Percentiles rank a stretch among this genome's conserved stretches.
Conservation (phyloP, 805 yeast species). For the Candida corydali region DNA sequence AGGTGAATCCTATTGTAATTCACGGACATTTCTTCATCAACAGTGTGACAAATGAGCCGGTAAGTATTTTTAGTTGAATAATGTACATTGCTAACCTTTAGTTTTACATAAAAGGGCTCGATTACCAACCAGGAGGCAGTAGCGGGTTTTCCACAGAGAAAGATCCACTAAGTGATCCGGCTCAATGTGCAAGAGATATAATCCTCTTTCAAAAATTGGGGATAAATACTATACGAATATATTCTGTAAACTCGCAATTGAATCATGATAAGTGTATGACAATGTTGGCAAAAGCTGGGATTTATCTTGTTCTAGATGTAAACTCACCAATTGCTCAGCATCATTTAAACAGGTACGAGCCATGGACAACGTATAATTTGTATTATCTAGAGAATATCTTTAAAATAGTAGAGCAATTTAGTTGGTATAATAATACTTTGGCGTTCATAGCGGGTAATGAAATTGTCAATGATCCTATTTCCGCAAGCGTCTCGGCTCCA, state of each 20-base stretch:
- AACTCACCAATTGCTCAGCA: constrained; percentile 79
- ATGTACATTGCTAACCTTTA: constrained; percentile 17
- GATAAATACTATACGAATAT: constrained; percentile 82
- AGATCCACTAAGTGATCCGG: constrained; percentile 78
- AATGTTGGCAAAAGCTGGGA: constrained; percentile 84
- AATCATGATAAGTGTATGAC: constrained; percentile 92
- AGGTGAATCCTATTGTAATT: constrained; percentile 63
- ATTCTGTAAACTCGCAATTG: constrained; percentile 77
- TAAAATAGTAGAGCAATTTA: constrained; percentile 74
- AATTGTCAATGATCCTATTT: constrained; percentile 72
- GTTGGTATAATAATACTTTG: constrained; percentile 81
- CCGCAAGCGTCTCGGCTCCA: constrained; percentile 65
- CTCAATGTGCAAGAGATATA: constrained; percentile 77
- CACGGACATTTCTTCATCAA: constrained; percentile 73
- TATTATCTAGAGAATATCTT: constrained; percentile 73
- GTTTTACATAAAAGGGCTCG: constrained; percentile 84
- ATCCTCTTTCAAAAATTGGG: constrained; percentile 77
- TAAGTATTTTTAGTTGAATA: constrained; percentile 22
- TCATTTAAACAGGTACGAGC: constrained; percentile 85
- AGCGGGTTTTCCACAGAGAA: constrained; percentile 53
- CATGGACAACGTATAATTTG: constrained; percentile 81
- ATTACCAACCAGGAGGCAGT: constrained; percentile 95
- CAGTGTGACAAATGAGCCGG: constrained; percentile 68
- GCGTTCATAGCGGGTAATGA: constrained; percentile 94
- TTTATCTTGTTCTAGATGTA: constrained; percentile 86